A percentile compares a stretch with the other conserved stretches of the same genome.
Conservation (phyloP, 176 grass and related monocot genomes). For the Saccharum spontaneum region DNA sequence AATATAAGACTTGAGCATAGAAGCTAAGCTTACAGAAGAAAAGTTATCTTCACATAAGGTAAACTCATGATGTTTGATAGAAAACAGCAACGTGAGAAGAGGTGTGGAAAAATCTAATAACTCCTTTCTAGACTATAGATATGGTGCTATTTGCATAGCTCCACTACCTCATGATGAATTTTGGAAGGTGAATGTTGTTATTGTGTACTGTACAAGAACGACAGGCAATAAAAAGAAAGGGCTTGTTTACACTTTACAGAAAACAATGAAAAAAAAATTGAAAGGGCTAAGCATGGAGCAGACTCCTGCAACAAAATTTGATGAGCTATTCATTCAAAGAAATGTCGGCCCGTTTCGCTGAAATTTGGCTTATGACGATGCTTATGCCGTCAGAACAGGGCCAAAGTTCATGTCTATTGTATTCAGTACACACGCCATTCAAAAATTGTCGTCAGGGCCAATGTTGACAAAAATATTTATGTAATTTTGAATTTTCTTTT, state of each 20-base stretch:
- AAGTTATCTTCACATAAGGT: neutral
- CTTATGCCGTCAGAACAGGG: too few species aligned
- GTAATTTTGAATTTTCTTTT: neutral
- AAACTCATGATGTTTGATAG: neutral
- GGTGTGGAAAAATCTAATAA: neutral
- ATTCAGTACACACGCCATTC: neutral
- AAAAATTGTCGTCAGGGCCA: neutral
- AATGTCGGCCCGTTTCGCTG: too few species aligned
- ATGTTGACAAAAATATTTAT: neutral
- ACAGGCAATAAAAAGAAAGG: neutral
- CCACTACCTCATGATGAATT: neutral
- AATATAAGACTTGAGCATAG: neutral
- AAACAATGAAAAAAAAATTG: neutral
- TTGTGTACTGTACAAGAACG: neutral
- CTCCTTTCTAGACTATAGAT: neutral
- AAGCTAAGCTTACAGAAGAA: neutral
- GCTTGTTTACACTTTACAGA: neutral
- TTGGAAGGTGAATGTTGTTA: neutral
- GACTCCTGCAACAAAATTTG: neutral
- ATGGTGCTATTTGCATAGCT: neutral
- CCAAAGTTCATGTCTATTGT: neutral
- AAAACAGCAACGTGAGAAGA: neutral
- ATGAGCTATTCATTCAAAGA: neutral
- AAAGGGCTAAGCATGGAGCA: neutral
- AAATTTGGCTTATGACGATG: too few species aligned